phyloP scores from a whole-genome alignment of 1,284 basidiomycete species.

The Abortiporus biennis region DNA sequence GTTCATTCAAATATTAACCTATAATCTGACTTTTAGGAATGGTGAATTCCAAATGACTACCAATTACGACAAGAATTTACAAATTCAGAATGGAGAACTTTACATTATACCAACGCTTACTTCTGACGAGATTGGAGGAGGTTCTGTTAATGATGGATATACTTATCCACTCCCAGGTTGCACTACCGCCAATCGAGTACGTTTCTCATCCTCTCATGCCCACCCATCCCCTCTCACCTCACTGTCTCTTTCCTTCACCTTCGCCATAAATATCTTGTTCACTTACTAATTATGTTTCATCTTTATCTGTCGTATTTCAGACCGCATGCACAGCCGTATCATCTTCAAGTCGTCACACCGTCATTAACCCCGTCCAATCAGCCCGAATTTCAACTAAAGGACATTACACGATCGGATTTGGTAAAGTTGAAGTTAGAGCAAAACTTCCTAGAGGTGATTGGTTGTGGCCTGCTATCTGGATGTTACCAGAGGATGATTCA shows the following conservation, averaged over 20 bases:
- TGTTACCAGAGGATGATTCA: slow-evolving; percentile 65
- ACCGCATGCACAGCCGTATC: slow-evolving; percentile 37
- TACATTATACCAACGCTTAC: slow-evolving; percentile 83
- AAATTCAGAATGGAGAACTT: slow-evolving; percentile 60
- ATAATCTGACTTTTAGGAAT: slow-evolving; percentile 36
- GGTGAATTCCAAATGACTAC: slow-evolving; percentile 83
- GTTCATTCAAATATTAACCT: neutral
- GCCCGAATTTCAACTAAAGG: slow-evolving; percentile 68
- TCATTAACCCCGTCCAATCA: slow-evolving; percentile 74
- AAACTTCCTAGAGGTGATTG: slow-evolving; percentile 45
- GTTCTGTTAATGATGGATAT: slow-evolving; percentile 54
- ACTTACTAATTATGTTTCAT: too few relatives aligned
- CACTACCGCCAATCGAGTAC: slow-evolving; percentile 35
- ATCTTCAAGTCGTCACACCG: slow-evolving; percentile 29
- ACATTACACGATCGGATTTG: slow-evolving; percentile 57
- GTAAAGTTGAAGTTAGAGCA: slow-evolving; percentile 63
- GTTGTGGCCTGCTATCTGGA: slow-evolving; percentile 86
- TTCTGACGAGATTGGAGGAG: slow-evolving; percentile 51
- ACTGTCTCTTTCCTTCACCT: neutral
- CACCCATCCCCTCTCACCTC: too few relatives aligned
- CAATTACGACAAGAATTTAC: slow-evolving; percentile 56
- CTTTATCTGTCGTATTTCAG: slow-evolving; percentile 6
- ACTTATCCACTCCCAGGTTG: slow-evolving; percentile 66
- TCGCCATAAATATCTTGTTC: neutral
- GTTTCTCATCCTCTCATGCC: neutral